A percentile compares a stretch with the other conserved stretches of the same genome.
These are phyloP conservation scores for Syzygium aqueum DNA, from an alignment of 345 rosid species.

Conservation along the genomic window DNA sequence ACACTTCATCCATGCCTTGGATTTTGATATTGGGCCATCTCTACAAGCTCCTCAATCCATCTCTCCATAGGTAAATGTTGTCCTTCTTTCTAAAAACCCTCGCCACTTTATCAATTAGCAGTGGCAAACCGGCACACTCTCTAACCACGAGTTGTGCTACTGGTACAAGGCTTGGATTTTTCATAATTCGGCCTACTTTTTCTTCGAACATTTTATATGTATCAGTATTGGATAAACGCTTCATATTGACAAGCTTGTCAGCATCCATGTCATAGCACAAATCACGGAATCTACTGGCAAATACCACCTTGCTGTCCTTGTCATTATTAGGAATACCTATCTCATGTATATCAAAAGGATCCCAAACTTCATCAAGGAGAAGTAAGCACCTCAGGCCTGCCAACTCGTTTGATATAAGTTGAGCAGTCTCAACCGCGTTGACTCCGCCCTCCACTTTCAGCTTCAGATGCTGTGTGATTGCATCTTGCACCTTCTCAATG, in stretches of 20 bases:
- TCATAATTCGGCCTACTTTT: neutral
- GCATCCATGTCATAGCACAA: constrained; percentile 9
- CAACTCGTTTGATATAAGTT: constrained; percentile 15
- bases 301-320: constrained; percentile 13
- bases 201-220: constrained; percentile 19
- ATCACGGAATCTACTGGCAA: constrained; percentile 10
- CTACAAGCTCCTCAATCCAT: too few relatives aligned
- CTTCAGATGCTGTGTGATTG: constrained; percentile 9
- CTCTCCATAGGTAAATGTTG: too few relatives aligned
- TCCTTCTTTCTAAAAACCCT: too few relatives aligned
- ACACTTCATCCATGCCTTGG: constrained; percentile 17
- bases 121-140: too few relatives aligned
- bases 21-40: too few relatives aligned
- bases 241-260: constrained; percentile 7
- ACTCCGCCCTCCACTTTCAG: neutral
- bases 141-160: too few relatives aligned
- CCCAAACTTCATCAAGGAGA: constrained; percentile 21
- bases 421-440: constrained; percentile 3
- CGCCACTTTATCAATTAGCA: too few relatives aligned
- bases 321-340: constrained; percentile 13
- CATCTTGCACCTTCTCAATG: constrained; percentile 10
- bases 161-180: too few relatives aligned
- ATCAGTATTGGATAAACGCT: constrained; percentile 3
- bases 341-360: neutral
- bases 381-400: constrained; percentile 10